Conservation (phyloP, 2,329 filamentous ascomycete genomes). For the Dissoconium aciculare region DNA sequence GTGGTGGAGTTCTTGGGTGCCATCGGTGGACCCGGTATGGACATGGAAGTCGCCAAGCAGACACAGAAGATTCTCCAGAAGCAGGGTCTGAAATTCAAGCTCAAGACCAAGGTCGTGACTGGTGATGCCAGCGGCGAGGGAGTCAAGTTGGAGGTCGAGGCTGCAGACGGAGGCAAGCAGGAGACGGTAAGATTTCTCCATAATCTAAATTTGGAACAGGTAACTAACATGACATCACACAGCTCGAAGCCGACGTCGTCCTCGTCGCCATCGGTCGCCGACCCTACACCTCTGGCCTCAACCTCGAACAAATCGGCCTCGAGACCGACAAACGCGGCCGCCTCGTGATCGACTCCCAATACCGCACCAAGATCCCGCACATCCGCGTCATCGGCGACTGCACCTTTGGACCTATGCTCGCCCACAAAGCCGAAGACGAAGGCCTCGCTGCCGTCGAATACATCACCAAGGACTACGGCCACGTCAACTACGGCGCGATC, state of each 20-base stretch:
- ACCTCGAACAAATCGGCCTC: slow-evolving; percentile 83
- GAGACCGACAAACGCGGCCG: slow-evolving; percentile 88
- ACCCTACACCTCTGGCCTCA: slow-evolving; percentile 83
- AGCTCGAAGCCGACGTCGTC: slow-evolving; percentile 89
- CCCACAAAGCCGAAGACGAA: slow-evolving; percentile 98
- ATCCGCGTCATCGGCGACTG: slow-evolving; percentile 93
- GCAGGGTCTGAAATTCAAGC: slow-evolving; percentile 97
- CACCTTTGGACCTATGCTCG: slow-evolving; percentile 90
- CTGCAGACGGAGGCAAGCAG: slow-evolving; percentile 89
- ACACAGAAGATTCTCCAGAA: slow-evolving; percentile 86
- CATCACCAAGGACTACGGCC: slow-evolving; percentile 93
- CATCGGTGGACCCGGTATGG: slow-evolving; percentile 97
- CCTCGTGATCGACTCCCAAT: slow-evolving; percentile 94
- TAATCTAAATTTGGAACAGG: background rate
- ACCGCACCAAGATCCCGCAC: slow-evolving; percentile 93
- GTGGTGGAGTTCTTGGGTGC: slow-evolving; percentile 93
- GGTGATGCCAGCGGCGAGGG: slow-evolving; percentile 67
- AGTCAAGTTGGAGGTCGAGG: slow-evolving; percentile 72
- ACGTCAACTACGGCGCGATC: slow-evolving; percentile 97
- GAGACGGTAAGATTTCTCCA: slow-evolving; percentile 54
- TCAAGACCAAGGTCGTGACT: slow-evolving; percentile 82
- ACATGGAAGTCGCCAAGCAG: slow-evolving; percentile 78
- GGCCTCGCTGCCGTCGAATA: slow-evolving; percentile 88
- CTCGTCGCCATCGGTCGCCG: slow-evolving; percentile 92
- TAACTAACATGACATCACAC: slow-evolving; percentile 13